These are phyloP conservation scores for Trichoderma virens DNA, from an alignment of 495 filamentous ascomycete genomes.

Conservation along the genomic window DNA sequence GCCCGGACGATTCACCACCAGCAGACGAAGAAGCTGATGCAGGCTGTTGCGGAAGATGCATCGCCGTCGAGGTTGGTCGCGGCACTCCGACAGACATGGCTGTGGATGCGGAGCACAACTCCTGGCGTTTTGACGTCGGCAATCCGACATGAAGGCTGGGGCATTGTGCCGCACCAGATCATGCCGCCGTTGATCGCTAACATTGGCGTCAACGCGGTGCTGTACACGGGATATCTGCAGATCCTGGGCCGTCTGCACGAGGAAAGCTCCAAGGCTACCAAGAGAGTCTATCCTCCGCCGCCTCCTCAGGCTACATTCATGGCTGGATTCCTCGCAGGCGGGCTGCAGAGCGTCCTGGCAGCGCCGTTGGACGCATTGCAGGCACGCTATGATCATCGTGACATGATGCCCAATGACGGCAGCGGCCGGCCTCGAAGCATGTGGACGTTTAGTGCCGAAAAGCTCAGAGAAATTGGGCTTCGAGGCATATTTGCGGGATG, in stretches of 20 bases:
- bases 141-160: conserved; percentile 72
- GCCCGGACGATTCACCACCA: conserved; percentile 35
- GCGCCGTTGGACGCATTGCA: conserved; percentile 86
- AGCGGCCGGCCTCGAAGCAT: conserved; percentile 48
- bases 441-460: conserved; percentile 70
- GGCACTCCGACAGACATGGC: conserved; percentile 31
- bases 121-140: conserved; percentile 74
- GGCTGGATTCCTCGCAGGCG: conserved; percentile 70
- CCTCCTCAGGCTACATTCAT: conserved; percentile 56
- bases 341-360: conserved; percentile 70
- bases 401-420: conserved; percentile 53
- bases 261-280: conserved; percentile 58
- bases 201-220: conserved; percentile 71
- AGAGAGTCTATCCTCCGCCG: conserved; percentile 70
- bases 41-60: conserved; percentile 17
- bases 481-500: conserved; percentile 80
- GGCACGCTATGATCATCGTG: conserved; percentile 63
- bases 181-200: conserved; percentile 82
- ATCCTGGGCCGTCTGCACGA: conserved; percentile 64
- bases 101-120: conserved; percentile 65
- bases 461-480: conserved; percentile 68
- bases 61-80: conserved; percentile 19
- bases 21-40: conserved; percentile 19
- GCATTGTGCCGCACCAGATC: conserved; percentile 79
- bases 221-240: conserved; percentile 85